Evolutionary conservation across 1,284 basidiomycete species (phyloP), one percentile per base, ranked within the genome.

Genomic region (Cerioporus squamosus): DNA sequence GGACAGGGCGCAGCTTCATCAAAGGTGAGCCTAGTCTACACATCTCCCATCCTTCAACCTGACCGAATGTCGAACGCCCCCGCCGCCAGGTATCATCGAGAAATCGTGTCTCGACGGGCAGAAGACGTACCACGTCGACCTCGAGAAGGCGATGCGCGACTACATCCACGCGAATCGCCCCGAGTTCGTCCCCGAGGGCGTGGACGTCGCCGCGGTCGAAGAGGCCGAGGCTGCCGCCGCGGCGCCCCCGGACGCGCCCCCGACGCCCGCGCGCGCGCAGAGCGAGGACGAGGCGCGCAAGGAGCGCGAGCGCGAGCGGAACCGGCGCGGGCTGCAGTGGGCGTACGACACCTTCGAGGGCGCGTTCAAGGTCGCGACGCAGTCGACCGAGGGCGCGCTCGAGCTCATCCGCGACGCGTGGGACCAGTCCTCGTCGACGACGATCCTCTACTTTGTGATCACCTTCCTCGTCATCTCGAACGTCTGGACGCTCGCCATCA

Each of bases 1-100:
- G 97, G 96, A 94, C 91, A 0, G 96, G 96, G 22, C 84, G 95
- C 66, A 97, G 94, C 74, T 98, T 98, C 78, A 93, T 99, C 74
- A 97, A 94, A 76, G 90, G 95, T 94, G 62, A 66, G n/a, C n/a
- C n/a, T n/a, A n/a, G 84, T 75, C 7, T 1, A 22, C 3, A 23
- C 23, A 6, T 23, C 23, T 12, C 36, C 24, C 8, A 40, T 18
- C 1, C 18, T 23, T 5, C 20, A 24, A 38, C 36, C 29, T n/a
- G n/a, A n/a, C 33, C 12, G 14, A 23, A 2, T n/a, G 1, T 10
- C n/a, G 6, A 18, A 18, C 50, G 24, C 14, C 15, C 22, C 38
- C 43, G n/a, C 26, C 26, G 3, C n/a, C 68, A 95, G 94, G 94
- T 55, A 93, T 99, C 68, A 97, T 99, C 69, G 95, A 98, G 70